These are phyloP conservation scores for Colletotrichum aenigma DNA, from an alignment of 2,329 filamentous ascomycete species.

Conservation along the genomic window DNA sequence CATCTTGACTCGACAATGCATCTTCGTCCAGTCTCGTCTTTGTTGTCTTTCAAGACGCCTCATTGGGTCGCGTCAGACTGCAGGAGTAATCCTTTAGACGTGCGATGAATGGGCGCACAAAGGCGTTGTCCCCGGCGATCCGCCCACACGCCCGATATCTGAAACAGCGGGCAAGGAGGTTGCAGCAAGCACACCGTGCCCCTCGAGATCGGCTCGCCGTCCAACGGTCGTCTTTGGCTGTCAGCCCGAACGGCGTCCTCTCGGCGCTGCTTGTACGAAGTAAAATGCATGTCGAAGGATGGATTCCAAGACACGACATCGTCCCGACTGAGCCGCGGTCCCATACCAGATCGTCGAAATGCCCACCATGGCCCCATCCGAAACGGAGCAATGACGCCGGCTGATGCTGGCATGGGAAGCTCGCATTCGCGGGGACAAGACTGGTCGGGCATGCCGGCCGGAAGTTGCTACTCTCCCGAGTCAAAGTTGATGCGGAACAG, in stretches of 20 bases:
- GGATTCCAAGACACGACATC: neutral
- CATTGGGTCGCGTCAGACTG: neutral
- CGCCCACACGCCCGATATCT: slow-evolving; percentile 14
- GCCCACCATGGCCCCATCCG: neutral
- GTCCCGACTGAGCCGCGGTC: neutral
- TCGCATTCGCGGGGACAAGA: neutral
- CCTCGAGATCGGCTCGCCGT: neutral
- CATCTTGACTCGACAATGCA: neutral
- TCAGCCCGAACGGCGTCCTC: neutral
- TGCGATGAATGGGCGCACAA: neutral
- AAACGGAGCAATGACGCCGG: neutral
- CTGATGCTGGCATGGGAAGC: neutral
- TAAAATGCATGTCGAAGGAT: neutral
- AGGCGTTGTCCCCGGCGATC: slow-evolving; percentile 2
- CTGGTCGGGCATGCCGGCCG: neutral
- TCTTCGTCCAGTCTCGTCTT: neutral
- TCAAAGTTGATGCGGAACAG: neutral
- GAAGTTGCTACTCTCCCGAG: neutral
- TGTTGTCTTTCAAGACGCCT: neutral
- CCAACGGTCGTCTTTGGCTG: neutral
- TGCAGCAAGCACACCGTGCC: slow-evolving; percentile 6
- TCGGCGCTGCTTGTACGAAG: neutral
- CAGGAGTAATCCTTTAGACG: neutral
- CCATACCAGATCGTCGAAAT: slow-evolving; percentile 5
- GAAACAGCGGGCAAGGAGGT: slow-evolving; percentile 18